phyloP scores from a whole-genome alignment of 2,329 filamentous ascomycete genomes.

The Apiospora hydei region DNA sequence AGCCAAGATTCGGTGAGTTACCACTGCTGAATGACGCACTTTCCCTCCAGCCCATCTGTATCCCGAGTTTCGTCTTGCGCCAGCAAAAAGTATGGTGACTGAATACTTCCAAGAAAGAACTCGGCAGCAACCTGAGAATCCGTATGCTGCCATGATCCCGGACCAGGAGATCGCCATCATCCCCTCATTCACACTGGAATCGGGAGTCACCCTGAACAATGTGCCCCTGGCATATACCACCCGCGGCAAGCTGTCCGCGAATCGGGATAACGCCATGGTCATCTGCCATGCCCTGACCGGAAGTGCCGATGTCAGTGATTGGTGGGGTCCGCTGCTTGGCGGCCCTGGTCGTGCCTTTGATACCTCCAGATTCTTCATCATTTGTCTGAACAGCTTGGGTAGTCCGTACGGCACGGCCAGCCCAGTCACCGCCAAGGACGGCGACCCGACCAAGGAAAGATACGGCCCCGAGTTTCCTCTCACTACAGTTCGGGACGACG shows the following conservation, averaged over 20 bases:
- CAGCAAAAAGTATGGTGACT: slow-evolving; percentile 56
- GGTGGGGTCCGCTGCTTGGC: slow-evolving; percentile 86
- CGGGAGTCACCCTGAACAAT: slow-evolving; percentile 83
- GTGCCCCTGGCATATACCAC: slow-evolving; percentile 74
- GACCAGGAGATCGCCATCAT: slow-evolving; percentile 88
- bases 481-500: slow-evolving; percentile 94
- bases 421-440: slow-evolving; percentile 87
- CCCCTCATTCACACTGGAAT: slow-evolving; percentile 91
- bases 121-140: slow-evolving; percentile 84
- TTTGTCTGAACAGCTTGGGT: slow-evolving; percentile 86
- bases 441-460: slow-evolving; percentile 72
- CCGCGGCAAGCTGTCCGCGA: slow-evolving; percentile 64
- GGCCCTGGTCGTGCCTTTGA: slow-evolving; percentile 83
- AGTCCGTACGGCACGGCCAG: slow-evolving; percentile 89
- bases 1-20: slow-evolving; percentile 45
- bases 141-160: slow-evolving; percentile 84
- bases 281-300: slow-evolving; percentile 87
- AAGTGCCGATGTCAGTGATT: slow-evolving; percentile 84
- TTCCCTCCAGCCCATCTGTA: not conserved
- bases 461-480: slow-evolving; percentile 97
- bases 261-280: slow-evolving; percentile 73
- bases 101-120: slow-evolving; percentile 73
- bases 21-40: slow-evolving; percentile 20
- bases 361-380: slow-evolving; percentile 81
- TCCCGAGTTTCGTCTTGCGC: slow-evolving; percentile 22